phyloP scores from a whole-genome alignment of 2,329 filamentous ascomycete species.

The Pestalotiopsis sp. region DNA sequence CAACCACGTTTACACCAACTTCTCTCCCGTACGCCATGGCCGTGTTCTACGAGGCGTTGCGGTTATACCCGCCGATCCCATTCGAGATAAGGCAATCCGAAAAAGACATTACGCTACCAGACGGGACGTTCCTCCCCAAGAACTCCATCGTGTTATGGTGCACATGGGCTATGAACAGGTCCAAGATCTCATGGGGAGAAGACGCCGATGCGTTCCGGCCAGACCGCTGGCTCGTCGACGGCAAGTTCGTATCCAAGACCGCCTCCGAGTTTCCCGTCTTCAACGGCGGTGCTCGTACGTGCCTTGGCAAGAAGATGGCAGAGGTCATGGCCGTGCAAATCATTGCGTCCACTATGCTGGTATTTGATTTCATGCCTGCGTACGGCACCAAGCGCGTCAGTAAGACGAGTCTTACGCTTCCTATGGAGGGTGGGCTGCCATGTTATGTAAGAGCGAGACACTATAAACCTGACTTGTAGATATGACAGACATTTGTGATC shows the following conservation, averaged over 20 bases:
- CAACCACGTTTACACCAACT: constrained; percentile 41
- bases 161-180: constrained; percentile 66
- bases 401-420: constrained; percentile 64
- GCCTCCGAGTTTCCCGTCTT: constrained; percentile 66
- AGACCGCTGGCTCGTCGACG: constrained; percentile 55
- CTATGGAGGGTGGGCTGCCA: constrained; percentile 64
- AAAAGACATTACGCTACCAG: constrained; percentile 55
- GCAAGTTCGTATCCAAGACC: constrained; percentile 44
- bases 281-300: constrained; percentile 63
- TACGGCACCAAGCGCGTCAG: constrained; percentile 53
- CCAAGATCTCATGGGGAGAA: constrained; percentile 55
- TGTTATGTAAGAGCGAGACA: constrained; percentile 36
- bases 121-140: constrained; percentile 60
- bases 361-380: constrained; percentile 53
- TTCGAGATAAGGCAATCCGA: constrained; percentile 67
- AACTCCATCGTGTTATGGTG: constrained; percentile 63
- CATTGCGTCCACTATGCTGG: constrained; percentile 48
- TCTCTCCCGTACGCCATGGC: constrained; percentile 60
- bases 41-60: constrained; percentile 63
- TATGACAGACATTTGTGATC: neutral
- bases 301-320: constrained; percentile 67
- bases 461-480: constrained; percentile 9
- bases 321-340: constrained; percentile 61
- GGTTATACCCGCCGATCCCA: constrained; percentile 66
- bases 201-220: constrained; percentile 60